Percentiles rank a stretch among this genome's conserved stretches.
Evolutionary conservation across 352 stramenopile genomes (phyloP).

Genomic region (Blastocystis sp.): DNA sequence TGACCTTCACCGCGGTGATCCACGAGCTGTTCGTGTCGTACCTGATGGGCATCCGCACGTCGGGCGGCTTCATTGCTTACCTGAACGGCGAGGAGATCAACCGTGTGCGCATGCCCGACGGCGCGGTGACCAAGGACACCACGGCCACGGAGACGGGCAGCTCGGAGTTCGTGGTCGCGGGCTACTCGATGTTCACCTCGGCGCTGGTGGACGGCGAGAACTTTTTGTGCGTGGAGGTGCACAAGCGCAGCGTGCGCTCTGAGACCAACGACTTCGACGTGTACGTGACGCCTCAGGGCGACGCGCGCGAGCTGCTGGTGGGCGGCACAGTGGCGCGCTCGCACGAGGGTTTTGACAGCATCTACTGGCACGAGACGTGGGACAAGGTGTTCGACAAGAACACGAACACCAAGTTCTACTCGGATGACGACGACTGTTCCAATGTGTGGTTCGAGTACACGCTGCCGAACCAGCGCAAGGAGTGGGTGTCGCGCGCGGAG

Average conservation of each 20-base stretch:
- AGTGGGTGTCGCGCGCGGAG: neutral
- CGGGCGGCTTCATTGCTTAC: constrained; percentile 49
- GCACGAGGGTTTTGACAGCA: constrained; percentile 1
- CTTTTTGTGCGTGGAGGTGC: constrained; percentile 54
- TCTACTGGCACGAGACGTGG: neutral
- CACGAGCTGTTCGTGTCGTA: neutral
- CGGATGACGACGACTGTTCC: neutral
- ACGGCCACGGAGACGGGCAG: neutral
- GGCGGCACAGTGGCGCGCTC: neutral
- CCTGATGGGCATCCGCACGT: neutral
- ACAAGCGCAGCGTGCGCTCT: neutral
- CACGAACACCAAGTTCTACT: constrained; percentile 31
- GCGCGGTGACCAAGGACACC: neutral
- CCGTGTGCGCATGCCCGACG: constrained; percentile 3
- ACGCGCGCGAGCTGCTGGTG: neutral
- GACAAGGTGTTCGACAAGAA: constrained; percentile 30
- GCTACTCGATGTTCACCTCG: neutral
- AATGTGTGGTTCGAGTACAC: constrained; percentile 51
- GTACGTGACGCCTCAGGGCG: neutral
- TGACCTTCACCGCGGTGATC: neutral
- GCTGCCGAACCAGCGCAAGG: constrained; percentile 12
- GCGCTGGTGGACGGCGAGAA: constrained; percentile 11
- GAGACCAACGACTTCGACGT: constrained; percentile 49
- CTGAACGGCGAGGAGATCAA: constrained; percentile 57
- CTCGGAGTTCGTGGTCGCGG: neutral